A percentile compares a stretch with the other conserved stretches of the same genome.
Conservation (phyloP, 345 rosid species). For the Boechera divaricarpa region DNA sequence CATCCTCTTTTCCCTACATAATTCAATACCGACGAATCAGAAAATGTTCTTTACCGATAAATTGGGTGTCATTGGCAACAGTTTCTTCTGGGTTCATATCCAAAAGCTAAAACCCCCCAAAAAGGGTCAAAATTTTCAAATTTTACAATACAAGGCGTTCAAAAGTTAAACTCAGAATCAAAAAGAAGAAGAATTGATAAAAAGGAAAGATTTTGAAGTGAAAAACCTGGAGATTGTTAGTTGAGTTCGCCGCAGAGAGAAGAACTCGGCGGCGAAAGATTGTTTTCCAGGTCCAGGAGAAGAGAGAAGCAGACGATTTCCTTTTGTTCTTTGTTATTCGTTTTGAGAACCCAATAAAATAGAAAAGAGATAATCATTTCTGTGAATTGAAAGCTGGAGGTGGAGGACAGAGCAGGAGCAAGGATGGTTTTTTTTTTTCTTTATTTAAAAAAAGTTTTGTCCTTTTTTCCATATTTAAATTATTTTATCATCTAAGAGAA, state of each 20-base stretch:
- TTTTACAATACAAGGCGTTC: neutral
- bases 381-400: constrained; percentile 20
- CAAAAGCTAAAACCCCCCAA: neutral
- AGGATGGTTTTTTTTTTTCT: neutral
- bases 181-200: neutral
- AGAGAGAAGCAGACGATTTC: constrained; percentile 16
- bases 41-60: neutral
- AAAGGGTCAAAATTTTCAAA: neutral
- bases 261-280: constrained; percentile 39
- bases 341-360: constrained; percentile 14
- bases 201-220: constrained; percentile 9
- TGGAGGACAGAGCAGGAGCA: neutral
- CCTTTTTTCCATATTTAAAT: neutral
- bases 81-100: neutral
- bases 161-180: neutral
- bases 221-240: constrained; percentile 33
- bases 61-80: neutral
- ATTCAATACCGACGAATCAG: constrained; percentile 10
- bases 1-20: constrained; percentile 39
- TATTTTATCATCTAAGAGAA: neutral
- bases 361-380: constrained; percentile 40
- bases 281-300: constrained; percentile 2
- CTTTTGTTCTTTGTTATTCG: neutral
- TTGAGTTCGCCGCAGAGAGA: constrained; percentile 33
- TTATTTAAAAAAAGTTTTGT: neutral